Base-by-base conservation (phyloP, 805 yeast species). In the Hanseniaspora nectarophila region DNA sequence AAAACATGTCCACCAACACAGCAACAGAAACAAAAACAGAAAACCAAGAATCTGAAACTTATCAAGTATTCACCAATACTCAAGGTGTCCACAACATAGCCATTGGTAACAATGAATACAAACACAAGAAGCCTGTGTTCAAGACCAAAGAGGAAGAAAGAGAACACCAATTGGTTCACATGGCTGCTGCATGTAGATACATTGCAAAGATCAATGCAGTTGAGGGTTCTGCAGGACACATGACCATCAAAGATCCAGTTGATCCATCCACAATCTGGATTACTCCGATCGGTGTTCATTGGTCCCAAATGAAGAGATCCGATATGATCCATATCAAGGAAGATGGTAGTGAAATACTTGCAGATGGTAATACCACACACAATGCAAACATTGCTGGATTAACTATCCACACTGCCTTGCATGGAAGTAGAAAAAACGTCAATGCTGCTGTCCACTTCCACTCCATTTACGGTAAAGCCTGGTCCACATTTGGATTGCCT, bases 211-310 rank as follows among this genome's bases (percentile, higher is more conserved):
- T 76, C 58, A 86, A 85, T 16, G 85, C 69, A 65, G 71, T 80
- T 16, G 87, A 84, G 63, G 95, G 95, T 15, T 65, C 78, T 20
- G 87, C 95, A 0, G 95, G 95, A 21, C 95, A 86, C 63, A 85
- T 86, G 54, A 82, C 92, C 8, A 74, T 86, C 12, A 74, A 92
- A 58, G 95, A 86, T 61, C 95, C 95, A 3, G 78, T 83, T 42
- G 78, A 81, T 56, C 82, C 82, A n/a, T 64, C 71, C 43, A 83
- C 90, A 3, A 86, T 86, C 64, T 86, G 95, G 95, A 84, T 86
- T 63, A 86, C 86, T 67, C 95, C 95, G 4, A 69, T 86, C 56
- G 90, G 83, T n/a, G 74, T 73, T 57, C 95, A 86, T 65, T 86
- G 83, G 64, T 72, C 76, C 20, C 61, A 75, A 42, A 67, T 81